These are phyloP conservation scores for Leishmania major DNA, from an alignment of 208 protist species.

Conservation along the genomic window DNA sequence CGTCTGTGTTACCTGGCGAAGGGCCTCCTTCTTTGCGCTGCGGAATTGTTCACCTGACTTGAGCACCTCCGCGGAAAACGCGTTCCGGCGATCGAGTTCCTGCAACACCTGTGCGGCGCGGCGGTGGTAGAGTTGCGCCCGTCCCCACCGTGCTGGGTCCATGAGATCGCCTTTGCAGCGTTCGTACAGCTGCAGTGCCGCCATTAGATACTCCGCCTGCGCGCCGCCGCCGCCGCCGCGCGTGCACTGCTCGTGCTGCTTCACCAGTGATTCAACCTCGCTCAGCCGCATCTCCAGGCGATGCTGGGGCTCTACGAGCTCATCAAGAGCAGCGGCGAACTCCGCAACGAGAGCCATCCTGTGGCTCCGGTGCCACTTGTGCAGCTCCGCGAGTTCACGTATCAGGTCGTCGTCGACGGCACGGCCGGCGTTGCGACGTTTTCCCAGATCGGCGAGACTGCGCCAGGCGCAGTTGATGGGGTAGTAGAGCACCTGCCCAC, in stretches of 20 bases:
- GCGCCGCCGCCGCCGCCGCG: neutral
- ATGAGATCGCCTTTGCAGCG: neutral
- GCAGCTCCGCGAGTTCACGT: constrained; percentile 1
- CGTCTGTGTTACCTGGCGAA: neutral
- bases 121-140: constrained; percentile 3
- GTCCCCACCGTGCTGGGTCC: neutral
- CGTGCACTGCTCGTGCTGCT: constrained; percentile 2
- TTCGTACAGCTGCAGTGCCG: constrained; percentile 8
- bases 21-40: constrained; percentile 1
- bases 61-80: constrained; percentile 3
- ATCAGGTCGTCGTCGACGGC: neutral
- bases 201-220: neutral
- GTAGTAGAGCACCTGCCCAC: constrained; percentile 84
- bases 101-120: constrained; percentile 5
- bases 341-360: constrained; percentile 12
- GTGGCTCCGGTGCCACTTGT: neutral
- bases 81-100: neutral
- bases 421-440: neutral
- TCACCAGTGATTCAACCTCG: neutral
- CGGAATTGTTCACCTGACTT: neutral
- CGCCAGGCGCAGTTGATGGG: constrained; percentile 64
- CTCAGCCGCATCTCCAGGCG: constrained; percentile 1
- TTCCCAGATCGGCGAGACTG: constrained; percentile 33
- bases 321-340: constrained; percentile 5
- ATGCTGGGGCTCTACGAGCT: constrained; percentile 11